These are phyloP conservation scores for Fusarium metavorans DNA, from an alignment of 2,329 filamentous ascomycete species.

Conservation along the genomic window DNA sequence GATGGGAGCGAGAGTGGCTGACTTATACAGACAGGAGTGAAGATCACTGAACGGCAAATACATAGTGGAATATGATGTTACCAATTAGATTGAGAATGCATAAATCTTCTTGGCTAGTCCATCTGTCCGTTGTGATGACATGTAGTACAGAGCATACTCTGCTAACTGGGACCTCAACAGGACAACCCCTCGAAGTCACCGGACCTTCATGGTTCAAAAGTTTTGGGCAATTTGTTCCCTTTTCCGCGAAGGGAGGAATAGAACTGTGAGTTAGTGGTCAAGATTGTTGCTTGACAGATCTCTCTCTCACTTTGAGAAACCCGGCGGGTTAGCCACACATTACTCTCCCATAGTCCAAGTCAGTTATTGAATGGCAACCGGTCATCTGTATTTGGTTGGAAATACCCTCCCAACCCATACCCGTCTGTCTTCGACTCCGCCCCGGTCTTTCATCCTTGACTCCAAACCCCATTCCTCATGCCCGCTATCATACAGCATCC, in stretches of 20 bases:
- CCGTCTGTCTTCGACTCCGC: neutral
- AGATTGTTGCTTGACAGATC: neutral
- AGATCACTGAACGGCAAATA: too few relatives aligned
- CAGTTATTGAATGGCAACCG: neutral
- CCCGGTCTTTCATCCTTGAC: neutral
- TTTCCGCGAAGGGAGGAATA: neutral
- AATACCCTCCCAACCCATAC: neutral
- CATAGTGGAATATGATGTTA: too few relatives aligned
- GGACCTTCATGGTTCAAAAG: too few relatives aligned
- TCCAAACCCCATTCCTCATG: neutral
- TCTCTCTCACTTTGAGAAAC: neutral
- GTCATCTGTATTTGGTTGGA: neutral
- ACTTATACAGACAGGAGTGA: too few relatives aligned
- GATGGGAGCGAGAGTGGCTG: too few relatives aligned
- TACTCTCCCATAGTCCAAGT: neutral
- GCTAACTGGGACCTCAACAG: too few relatives aligned
- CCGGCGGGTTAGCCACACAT: neutral
- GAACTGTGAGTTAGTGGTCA: neutral
- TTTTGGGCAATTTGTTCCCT: too few relatives aligned
- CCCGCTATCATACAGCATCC: conserved; percentile 23
- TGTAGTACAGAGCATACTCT: too few relatives aligned
- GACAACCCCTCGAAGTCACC: too few relatives aligned
- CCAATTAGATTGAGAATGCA: too few relatives aligned
- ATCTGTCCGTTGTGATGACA: too few relatives aligned
- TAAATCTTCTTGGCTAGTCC: too few relatives aligned